Conservation (phyloP, 1,284 basidiomycete species). For the Ustilago bromivora region DNA sequence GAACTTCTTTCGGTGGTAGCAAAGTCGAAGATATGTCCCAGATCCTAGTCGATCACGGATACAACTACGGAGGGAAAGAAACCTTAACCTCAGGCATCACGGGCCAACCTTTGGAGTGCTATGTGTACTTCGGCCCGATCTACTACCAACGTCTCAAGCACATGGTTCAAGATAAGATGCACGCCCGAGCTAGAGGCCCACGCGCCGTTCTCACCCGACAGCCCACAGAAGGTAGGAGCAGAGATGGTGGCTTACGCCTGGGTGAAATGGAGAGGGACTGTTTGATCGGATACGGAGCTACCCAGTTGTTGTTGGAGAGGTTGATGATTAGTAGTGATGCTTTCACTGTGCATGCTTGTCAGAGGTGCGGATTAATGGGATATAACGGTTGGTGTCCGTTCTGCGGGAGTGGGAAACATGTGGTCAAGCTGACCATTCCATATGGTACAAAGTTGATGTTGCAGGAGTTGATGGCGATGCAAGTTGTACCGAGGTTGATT, state of each 20-base stretch:
- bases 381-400: slow-evolving; percentile 75
- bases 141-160: slow-evolving; percentile 80
- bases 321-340: slow-evolving; percentile 92
- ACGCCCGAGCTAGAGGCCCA: slow-evolving; percentile 86
- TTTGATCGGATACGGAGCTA: slow-evolving; percentile 75
- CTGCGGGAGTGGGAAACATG: slow-evolving; percentile 95
- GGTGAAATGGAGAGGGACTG: slow-evolving; percentile 99
- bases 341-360: slow-evolving; percentile 96
- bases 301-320: slow-evolving; percentile 92
- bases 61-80: slow-evolving; percentile 97
- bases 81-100: slow-evolving; percentile 98
- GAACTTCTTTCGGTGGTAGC: slow-evolving; percentile 94
- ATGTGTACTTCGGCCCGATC: slow-evolving; percentile 98
- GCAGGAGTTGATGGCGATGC: slow-evolving; percentile 82
- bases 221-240: slow-evolving; percentile 96
- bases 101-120: slow-evolving; percentile 93
- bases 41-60: slow-evolving; percentile 93
- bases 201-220: slow-evolving; percentile 96
- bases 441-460: slow-evolving; percentile 97
- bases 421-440: slow-evolving; percentile 96
- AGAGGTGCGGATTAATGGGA: slow-evolving; percentile 93
- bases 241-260: slow-evolving; percentile 94
- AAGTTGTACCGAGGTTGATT: slow-evolving; percentile 71
- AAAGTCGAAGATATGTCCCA: slow-evolving; percentile 99
- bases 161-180: slow-evolving; percentile 98